Conservation (phyloP, 208 protist species). For the Trypanosoma congolense region DNA sequence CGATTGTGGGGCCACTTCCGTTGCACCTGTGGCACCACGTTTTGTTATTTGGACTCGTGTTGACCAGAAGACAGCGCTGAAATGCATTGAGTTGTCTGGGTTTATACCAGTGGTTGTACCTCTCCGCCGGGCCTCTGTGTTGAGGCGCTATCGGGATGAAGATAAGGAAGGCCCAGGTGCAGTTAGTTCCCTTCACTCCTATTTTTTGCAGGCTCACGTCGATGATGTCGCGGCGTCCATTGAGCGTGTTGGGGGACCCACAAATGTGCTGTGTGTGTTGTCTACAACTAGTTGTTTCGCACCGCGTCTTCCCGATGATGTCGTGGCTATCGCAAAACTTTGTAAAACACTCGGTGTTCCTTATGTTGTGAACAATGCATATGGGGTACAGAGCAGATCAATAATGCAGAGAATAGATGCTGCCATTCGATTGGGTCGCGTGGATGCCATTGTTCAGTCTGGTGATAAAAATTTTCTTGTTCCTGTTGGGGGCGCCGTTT, state of each 20-base stretch:
- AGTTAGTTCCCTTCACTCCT: conserved; percentile 25
- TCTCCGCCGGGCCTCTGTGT: conserved; percentile 29
- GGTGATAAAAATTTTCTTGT: conserved; percentile 99
- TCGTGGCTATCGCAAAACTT: conserved; percentile 87
- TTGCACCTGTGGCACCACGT: conserved; percentile 8
- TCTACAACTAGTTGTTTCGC: conserved; percentile 98
- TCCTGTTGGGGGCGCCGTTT: conserved; percentile 92
- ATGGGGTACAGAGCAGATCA: conserved; percentile 91
- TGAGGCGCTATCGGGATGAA: conserved; percentile 24
- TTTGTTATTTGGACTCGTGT: conserved; percentile 95
- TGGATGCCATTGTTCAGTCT: conserved; percentile 95
- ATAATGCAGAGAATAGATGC: conserved; percentile 82
- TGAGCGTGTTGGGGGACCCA: conserved; percentile 36
- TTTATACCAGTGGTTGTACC: conserved; percentile 50
- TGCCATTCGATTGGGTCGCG: conserved; percentile 60
- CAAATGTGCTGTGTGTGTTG: conserved; percentile 93
- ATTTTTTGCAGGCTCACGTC: conserved; percentile 66
- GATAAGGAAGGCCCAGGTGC: background rate
- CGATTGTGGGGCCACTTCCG: background rate
- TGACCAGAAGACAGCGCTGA: conserved; percentile 98
- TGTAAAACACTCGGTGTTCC: conserved; percentile 78
- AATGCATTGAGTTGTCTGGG: conserved; percentile 92
- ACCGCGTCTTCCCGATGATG: conserved; percentile 93
- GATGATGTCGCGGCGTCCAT: conserved; percentile 67
- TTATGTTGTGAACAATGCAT: conserved; percentile 98